Evolutionary conservation across 805 yeast species (phyloP).

Genomic region (Myxozyma mucilagina): DNA sequence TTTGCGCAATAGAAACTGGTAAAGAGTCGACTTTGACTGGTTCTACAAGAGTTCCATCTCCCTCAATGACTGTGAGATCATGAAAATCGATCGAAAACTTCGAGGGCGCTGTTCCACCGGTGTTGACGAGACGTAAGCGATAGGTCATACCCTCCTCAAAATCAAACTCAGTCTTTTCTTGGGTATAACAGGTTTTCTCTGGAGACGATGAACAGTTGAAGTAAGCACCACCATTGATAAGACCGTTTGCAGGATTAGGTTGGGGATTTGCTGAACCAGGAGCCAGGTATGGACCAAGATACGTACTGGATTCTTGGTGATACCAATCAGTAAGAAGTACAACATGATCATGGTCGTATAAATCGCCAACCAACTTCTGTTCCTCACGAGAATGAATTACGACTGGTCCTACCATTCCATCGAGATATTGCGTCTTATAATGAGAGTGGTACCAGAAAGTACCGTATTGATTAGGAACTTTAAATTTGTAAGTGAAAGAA

Average conservation of each 20-base stretch:
- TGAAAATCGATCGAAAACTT: slow-evolving; percentile 21
- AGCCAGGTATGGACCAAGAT: slow-evolving; percentile 32
- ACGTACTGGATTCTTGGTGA: slow-evolving; percentile 5
- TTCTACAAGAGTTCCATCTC: slow-evolving; percentile 13
- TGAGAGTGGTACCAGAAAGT: slow-evolving; percentile 62
- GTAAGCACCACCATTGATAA: slow-evolving; percentile 19
- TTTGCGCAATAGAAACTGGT: slow-evolving; percentile 21
- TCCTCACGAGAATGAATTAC: slow-evolving; percentile 25
- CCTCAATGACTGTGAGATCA: slow-evolving; percentile 15
- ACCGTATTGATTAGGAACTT: slow-evolving; percentile 46
- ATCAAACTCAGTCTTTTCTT: slow-evolving; percentile 21
- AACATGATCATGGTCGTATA: slow-evolving; percentile 22
- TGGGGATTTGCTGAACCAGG: slow-evolving; percentile 40
- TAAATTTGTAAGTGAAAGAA: slow-evolving; percentile 47
- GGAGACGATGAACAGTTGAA: slow-evolving; percentile 8
- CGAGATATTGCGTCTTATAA: slow-evolving; percentile 63
- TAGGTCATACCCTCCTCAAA: slow-evolving; percentile 7
- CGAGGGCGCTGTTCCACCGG: slow-evolving; percentile 5
- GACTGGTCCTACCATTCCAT: slow-evolving; percentile 64
- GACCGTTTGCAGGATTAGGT: slow-evolving; percentile 10
- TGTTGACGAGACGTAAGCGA: slow-evolving; percentile 20
- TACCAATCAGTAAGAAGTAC: slow-evolving; percentile 18
- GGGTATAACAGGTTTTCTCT: slow-evolving; percentile 34
- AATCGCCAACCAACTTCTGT: neutral
- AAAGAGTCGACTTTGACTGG: neutral